Conservation (phyloP, 352 stramenopile genomes). For the Phytophthora cajani region DNA sequence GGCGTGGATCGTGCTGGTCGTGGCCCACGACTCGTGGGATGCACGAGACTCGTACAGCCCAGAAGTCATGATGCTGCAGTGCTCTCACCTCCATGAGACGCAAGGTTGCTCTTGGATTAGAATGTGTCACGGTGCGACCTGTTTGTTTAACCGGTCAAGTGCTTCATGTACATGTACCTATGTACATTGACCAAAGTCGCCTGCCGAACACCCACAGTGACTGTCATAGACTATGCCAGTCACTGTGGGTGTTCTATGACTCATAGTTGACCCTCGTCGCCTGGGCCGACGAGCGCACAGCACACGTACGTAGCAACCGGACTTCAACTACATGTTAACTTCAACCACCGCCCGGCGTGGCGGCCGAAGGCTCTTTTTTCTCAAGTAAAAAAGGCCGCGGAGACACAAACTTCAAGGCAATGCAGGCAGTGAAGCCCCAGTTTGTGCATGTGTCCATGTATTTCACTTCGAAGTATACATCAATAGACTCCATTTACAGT, state of each 20-base stretch:
- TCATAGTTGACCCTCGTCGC: neutral
- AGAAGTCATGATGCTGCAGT: neutral
- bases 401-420: conserved; percentile 18
- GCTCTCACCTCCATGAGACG: neutral
- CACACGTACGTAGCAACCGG: neutral
- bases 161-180: neutral
- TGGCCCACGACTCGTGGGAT: too few species aligned
- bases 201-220: too few species aligned
- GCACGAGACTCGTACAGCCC: neutral
- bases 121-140: too few species aligned
- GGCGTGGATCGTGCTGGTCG: conserved; percentile 12
- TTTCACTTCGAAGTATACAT: too few species aligned
- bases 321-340: conserved; percentile 29
- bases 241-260: too few species aligned
- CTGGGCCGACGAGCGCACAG: conserved; percentile 2
- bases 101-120: neutral
- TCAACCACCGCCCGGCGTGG: conserved; percentile 24
- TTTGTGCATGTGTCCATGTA: neutral
- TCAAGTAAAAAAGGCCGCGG: conserved; percentile 15
- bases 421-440: neutral
- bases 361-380: conserved; percentile 11
- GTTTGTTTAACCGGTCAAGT: neutral
- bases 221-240: too few species aligned
- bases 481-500: too few species aligned
- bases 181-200: too few species aligned